phyloP scores from a whole-genome alignment of 139 green algal species.

The Chlamydomonas sphaeroides region DNA sequence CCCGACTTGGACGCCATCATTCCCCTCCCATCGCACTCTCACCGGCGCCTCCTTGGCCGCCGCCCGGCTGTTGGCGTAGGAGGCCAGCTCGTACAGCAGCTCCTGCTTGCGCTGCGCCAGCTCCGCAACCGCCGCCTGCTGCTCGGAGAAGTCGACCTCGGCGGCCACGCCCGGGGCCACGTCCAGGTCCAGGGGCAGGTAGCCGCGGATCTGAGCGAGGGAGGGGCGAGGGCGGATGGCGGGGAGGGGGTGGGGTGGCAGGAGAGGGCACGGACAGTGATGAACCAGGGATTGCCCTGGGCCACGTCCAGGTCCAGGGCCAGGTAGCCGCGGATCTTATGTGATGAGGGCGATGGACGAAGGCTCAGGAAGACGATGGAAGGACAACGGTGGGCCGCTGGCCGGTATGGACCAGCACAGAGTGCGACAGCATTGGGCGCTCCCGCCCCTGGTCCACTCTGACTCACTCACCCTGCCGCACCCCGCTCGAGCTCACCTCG shows the following conservation, averaged over 20 bases:
- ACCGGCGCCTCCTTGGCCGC: conserved; percentile 7
- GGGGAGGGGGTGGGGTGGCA: neutral
- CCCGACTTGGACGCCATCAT: too few species aligned
- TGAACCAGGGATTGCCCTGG: too few species aligned
- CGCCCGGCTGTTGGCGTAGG: conserved; percentile 46
- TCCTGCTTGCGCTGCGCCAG: conserved; percentile 73
- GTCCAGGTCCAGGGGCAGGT: conserved; percentile 48
- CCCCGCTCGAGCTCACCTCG: conserved; percentile 40
- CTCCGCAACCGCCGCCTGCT: conserved; percentile 63
- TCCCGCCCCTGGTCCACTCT: too few species aligned
- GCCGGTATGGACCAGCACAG: too few species aligned
- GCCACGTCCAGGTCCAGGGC: too few species aligned
- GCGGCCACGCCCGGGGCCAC: conserved; percentile 21
- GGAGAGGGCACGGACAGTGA: too few species aligned
- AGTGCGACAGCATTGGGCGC: too few species aligned
- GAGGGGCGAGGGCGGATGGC: neutral
- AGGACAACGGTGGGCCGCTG: too few species aligned
- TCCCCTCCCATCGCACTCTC: neutral
- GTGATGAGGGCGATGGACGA: too few species aligned
- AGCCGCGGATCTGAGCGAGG: conserved; percentile 50
- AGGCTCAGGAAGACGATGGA: too few species aligned
- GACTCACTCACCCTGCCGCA: too few species aligned
- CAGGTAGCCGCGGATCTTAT: too few species aligned
- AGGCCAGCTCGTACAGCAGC: conserved; percentile 71
- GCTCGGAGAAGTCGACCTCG: conserved; percentile 48